Conservation (phyloP, 257 asterid genomes). For the Penstemon barbatus region DNA sequence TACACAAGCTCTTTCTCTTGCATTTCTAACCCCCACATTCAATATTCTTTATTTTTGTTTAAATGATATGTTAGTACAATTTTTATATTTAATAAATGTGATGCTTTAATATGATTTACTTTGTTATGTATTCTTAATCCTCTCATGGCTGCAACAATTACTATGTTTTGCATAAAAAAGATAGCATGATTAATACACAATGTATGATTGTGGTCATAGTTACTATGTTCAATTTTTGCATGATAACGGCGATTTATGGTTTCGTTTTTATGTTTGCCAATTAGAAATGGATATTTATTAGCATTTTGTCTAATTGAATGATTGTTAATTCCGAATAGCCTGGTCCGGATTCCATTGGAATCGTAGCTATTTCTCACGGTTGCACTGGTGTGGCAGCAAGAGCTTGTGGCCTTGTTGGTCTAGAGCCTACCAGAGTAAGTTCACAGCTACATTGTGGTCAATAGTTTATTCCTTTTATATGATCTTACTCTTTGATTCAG, state of each 20-base stretch:
- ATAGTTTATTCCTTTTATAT: background rate
- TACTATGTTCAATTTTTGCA: too few relatives aligned
- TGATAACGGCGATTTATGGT: too few relatives aligned
- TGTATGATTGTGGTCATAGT: too few relatives aligned
- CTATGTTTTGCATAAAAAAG: too few relatives aligned
- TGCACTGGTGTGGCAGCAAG: constrained; percentile 97
- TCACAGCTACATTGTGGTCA: background rate
- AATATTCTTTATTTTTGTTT: constrained; percentile 18
- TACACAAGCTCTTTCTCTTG: background rate
- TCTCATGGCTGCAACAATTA: too few relatives aligned
- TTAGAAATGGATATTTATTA: constrained; percentile 12
- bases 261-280: background rate
- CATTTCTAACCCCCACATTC: constrained; percentile 13
- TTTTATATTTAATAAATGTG: too few relatives aligned
- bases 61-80: background rate
- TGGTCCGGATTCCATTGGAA: constrained; percentile 99
- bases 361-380: constrained; percentile 96
- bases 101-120: too few relatives aligned
- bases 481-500: background rate
- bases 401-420: constrained; percentile 95
- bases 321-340: constrained; percentile 49
- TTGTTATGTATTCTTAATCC: too few relatives aligned
- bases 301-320: background rate
- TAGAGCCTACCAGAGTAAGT: constrained; percentile 87
- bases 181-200: too few relatives aligned